Base-by-base conservation (phyloP, 495 filamentous ascomycete species). In the Ascodesmis nigricans region DNA sequence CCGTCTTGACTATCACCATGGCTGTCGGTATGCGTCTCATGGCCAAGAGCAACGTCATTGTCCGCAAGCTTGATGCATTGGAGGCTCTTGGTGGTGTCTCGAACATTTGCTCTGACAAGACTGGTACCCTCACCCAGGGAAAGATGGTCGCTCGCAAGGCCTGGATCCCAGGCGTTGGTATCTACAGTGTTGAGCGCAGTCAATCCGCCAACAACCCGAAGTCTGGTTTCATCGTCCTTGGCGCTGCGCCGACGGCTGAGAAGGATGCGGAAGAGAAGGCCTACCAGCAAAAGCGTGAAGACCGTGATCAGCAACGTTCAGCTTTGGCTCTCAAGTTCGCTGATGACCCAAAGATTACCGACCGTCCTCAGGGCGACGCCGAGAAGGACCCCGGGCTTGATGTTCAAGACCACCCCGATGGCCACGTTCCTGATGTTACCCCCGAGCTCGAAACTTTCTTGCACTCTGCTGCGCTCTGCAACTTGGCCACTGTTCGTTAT, bases 51-150 rank as follows among this genome's bases (percentile, higher is more conserved):
- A 75, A 78, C 38, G 78, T 84, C 5, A 71, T 84, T 29, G 69
- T 82, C 16, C 72, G 78, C n/a, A 69, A 78, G 42, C 59, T 83
- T 15, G 73, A 73, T 33, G 77, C 78, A 5, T 64, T 87, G 13
- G 78, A 87, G 52, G 78, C 78, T 1, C 67, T 87, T 9, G 79
- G 78, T 8, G 78, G 77, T 23, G 74, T 84, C 22, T 82, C 76
- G 35, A 82, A 83, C 45, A 84, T 87, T 43, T 87, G 78, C 53
- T 82, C 77, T 5, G 78, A 87, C 53, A 87, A 87, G 49, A 87
- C 78, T 2, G 78, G 78, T 3, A 87, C 79, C 0, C 57, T 87
- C 13, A 87, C 78, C 0, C 69, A 75, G 46, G 72, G 72, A n/a
- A 57, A 71, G 47, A 62, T 81, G 76, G 73, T 84, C 8, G 69